Evolutionary conservation across 495 filamentous ascomycete genomes (phyloP).

Genomic region (Xylaria bambusicola): DNA sequence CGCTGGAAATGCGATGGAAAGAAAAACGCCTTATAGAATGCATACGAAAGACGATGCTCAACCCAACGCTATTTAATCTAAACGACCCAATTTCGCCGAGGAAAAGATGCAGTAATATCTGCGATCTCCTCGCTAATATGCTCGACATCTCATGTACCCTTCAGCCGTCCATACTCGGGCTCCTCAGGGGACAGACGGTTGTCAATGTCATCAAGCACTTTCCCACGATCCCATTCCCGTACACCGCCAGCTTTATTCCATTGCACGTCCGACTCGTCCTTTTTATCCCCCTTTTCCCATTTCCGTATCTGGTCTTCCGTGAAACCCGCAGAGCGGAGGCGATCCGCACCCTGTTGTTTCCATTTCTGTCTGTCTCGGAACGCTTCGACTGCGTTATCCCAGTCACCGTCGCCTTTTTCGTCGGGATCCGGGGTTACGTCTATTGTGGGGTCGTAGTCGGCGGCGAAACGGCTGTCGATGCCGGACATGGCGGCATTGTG

Average conservation of each 20-base stretch:
- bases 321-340: slow-evolving; percentile 78
- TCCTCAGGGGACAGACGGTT: slow-evolving; percentile 18
- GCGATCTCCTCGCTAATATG: not conserved
- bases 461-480: slow-evolving; percentile 79
- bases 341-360: slow-evolving; percentile 75
- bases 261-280: slow-evolving; percentile 67
- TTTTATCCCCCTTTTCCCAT: slow-evolving; percentile 71
- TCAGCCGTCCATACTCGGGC: slow-evolving; percentile 33
- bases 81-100: no score
- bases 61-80: not conserved
- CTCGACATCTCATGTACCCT: slow-evolving; percentile 20
- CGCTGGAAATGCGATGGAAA: not conserved
- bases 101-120: not conserved
- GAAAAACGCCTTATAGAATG: not conserved
- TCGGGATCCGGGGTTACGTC: slow-evolving; percentile 66
- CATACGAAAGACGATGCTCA: not conserved
- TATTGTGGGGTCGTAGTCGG: slow-evolving; percentile 71
- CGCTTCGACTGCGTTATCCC: slow-evolving; percentile 81
- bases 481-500: slow-evolving; percentile 54
- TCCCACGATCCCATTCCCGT: slow-evolving; percentile 91
- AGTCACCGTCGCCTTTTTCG: slow-evolving; percentile 60
- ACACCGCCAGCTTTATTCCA: slow-evolving; percentile 80
- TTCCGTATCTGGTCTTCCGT: slow-evolving; percentile 72
- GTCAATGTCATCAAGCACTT: slow-evolving; percentile 57
- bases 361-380: slow-evolving; percentile 79